Conservation (phyloP, 805 yeast species). For the Scheffersomyces stipitis region DNA sequence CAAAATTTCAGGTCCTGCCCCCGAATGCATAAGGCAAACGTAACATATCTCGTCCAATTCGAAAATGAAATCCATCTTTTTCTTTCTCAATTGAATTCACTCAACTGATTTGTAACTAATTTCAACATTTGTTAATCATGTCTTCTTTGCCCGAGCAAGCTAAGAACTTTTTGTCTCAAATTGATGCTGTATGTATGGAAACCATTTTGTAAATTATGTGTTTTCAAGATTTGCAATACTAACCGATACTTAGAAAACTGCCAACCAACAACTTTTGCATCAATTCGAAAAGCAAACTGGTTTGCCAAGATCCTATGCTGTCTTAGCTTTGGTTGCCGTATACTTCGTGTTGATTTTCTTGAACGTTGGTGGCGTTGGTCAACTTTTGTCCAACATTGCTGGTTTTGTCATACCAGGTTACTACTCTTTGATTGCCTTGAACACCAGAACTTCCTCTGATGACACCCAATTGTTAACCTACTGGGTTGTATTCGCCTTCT, state of each 20-base stretch:
- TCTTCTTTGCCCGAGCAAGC: conserved; percentile 47
- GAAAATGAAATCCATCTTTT: no score
- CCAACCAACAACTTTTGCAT: conserved; percentile 28
- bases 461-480: conserved; percentile 89
- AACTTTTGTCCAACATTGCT: conserved; percentile 86
- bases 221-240: conserved; percentile 17
- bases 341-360: conserved; percentile 81
- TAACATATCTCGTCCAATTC: no score
- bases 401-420: conserved; percentile 91
- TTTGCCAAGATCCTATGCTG: conserved; percentile 83
- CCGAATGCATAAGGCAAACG: no score
- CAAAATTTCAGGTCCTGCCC: no score
- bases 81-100: no score
- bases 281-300: conserved; percentile 45
- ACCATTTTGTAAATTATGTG: no score
- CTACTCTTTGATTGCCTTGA: conserved; percentile 80
- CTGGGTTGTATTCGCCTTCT: conserved; percentile 97
- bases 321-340: conserved; percentile 58
- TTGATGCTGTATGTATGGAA: conserved; percentile 45
- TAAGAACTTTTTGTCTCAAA: conserved; percentile 45
- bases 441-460: conserved; percentile 64
- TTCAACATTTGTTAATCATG: conserved; percentile 27
- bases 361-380: conserved; percentile 94
- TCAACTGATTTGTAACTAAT: no score
- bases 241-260: conserved; percentile 27